Evolutionary conservation across 2,329 filamentous ascomycete genomes (phyloP).

Genomic region (Hortaea sp.): DNA sequence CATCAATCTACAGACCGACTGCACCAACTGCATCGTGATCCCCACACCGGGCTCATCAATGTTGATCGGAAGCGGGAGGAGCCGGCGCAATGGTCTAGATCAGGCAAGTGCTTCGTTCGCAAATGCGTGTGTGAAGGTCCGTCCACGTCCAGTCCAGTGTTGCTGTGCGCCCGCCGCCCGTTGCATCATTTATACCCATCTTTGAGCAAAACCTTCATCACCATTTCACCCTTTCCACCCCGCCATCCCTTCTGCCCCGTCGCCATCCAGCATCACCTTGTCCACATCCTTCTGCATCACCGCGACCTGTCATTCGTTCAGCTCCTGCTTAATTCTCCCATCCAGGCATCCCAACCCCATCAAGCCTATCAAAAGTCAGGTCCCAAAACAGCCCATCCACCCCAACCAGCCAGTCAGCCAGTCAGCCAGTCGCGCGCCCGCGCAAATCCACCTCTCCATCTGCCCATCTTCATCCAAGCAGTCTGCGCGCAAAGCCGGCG

Average conservation of each 20-base stretch:
- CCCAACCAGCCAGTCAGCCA: too few relatives aligned
- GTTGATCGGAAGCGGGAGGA: neutral
- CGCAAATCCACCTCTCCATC: neutral
- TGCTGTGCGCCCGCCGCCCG: neutral
- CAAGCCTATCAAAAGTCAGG: neutral
- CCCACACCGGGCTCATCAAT: neutral
- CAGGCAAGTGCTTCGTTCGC: neutral
- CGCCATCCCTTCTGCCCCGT: neutral
- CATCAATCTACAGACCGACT: too few relatives aligned
- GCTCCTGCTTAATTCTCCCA: too few relatives aligned
- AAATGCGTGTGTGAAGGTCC: too few relatives aligned
- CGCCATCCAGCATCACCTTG: neutral
- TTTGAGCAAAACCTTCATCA: neutral
- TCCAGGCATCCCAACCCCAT: too few relatives aligned
- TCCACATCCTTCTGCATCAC: neutral
- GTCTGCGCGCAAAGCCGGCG: neutral
- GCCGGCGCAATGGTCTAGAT: neutral
- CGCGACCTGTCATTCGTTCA: neutral
- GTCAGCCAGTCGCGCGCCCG: neutral
- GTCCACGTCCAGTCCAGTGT: too few relatives aligned
- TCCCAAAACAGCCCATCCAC: neutral
- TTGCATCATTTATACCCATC: neutral
- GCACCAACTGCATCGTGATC: neutral
- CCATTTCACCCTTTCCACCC: too few relatives aligned
- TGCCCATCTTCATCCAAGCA: neutral